Base-by-base conservation (phyloP, 2,329 filamentous ascomycete genomes). In the Acarospora socialis region DNA sequence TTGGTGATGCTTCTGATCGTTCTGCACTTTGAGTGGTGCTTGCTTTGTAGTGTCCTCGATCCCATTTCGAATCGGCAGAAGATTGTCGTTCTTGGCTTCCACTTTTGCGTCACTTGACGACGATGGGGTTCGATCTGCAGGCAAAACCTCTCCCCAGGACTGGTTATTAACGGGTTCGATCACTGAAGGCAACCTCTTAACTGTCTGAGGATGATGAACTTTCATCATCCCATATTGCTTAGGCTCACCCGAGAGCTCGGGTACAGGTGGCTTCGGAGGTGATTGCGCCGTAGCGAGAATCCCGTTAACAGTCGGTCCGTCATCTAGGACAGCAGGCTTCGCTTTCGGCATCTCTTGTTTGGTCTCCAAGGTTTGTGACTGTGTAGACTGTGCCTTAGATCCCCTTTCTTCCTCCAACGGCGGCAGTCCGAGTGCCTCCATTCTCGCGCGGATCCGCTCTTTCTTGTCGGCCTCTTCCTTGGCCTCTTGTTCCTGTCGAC, bases 201-300 rank as follows among this genome's bases (percentile, higher is more conserved):
- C 62, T 4, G 63, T 54, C 35, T 70, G 66, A 17, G 68, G 58
- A 43, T 67, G 65, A 46, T 72, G 68, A 7, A 72, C 63, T 49
- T 70, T 73, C 62, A 72, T 72, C 63, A 72, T 64, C 25, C 68
- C 68, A 49, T 71, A 72, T 44, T 72, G 68, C 36, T 68, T 67
- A 15, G 69, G 61, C 39, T 66, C 66, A 19, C 66, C 67, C 33
- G 62, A 66, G 9, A 68, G 63, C 34, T 68, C 63, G 5, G 68
- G 68, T 16, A 70, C 61, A 21, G 68, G 68, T 21, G 68, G 68
- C 42, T 73, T 72, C 1, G 69, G 68, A 20, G 68, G 66, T n/a
- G 65, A 66, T 19, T 58, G 55, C 34, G 59, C 53, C 15, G 51
- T 45, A n/a, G 54, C 43, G 26, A 53, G 45, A 19, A 53, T 28